Evolutionary conservation across 1,284 basidiomycete genomes (phyloP), one percentile per base, ranked within the genome.

Genomic region (Marasmius sp.): DNA sequence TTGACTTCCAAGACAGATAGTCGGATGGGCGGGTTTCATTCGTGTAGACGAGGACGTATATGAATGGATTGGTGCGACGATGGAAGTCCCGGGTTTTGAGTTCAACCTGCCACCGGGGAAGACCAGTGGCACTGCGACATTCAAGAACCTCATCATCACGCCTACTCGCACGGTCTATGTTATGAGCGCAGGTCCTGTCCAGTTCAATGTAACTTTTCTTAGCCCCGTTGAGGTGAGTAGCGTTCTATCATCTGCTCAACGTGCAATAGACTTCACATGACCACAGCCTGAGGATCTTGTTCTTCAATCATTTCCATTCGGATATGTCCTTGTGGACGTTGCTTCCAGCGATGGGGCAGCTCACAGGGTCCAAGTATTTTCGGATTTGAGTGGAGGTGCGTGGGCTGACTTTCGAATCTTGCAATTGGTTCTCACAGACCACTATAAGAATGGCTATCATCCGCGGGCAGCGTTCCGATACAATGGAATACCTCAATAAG

Each of bases 261-360:
- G 18, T 11, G 41, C 5, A 12, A 34, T 37, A n/a, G 27, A 37
- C 36, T 27, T 27, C 2, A 6, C 33, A 18, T 18, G 36, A 20
- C 8, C 18, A 12, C 18, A 58, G 62, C 47, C 59, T 14, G 12
- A 50, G 11, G 62, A 64, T 38, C 33, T 64, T 16, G 43, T 41
- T 33, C 45, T 56, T 10, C 62, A 64, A 45, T 64, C 62, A 8
- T 58, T 64, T 39, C 59, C 62, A 7, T 64, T 64, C 47, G 50
- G 41, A 8, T 64, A 64, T 45, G 48, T 64, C 34, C 61, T 45
- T 52, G 48, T 64, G 9, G 62, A 64, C 18, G 57, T 52, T 9
- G 51, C 56, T n/a, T 61, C 62, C 1, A 50, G 11, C 0, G 62
- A 64, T 27, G 56, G 50, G 6, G 48, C 59, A 5, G 51, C 59